Conservation (phyloP, 495 filamentous ascomycete species). For the Xylaria scruposa region DNA sequence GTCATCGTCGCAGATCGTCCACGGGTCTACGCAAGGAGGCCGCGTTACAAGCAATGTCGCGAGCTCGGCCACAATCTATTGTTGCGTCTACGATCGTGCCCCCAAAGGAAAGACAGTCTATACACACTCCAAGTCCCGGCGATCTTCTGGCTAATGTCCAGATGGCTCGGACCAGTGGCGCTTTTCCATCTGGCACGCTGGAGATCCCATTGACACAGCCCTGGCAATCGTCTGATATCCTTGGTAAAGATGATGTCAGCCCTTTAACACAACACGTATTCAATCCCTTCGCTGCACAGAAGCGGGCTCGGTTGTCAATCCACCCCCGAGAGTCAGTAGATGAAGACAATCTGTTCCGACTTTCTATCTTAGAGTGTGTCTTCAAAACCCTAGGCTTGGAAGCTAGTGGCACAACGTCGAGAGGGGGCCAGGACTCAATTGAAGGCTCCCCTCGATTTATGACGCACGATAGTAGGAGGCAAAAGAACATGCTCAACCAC, state of each 20-base stretch:
- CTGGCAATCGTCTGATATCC: slow-evolving; percentile 38
- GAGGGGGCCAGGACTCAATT: slow-evolving; percentile 68
- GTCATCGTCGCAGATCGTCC: slow-evolving; percentile 72
- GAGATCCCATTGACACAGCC: slow-evolving; percentile 48
- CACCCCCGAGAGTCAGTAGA: slow-evolving; percentile 78
- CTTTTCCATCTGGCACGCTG: slow-evolving; percentile 38
- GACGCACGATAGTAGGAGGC: slow-evolving; percentile 82
- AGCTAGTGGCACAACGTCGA: slow-evolving; percentile 66
- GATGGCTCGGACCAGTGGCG: slow-evolving; percentile 64
- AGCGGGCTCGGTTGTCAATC: slow-evolving; percentile 58
- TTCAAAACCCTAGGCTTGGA: slow-evolving; percentile 92
- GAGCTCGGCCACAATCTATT: slow-evolving; percentile 44
- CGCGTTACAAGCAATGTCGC: slow-evolving; percentile 68
- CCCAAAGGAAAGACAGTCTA: slow-evolving; percentile 43
- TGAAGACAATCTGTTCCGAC: slow-evolving; percentile 86
- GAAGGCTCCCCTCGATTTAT: slow-evolving; percentile 85
- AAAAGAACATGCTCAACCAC: slow-evolving; percentile 78
- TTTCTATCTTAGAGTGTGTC: slow-evolving; percentile 92
- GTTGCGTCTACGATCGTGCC: slow-evolving; percentile 39
- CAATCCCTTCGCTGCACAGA: slow-evolving; percentile 63
- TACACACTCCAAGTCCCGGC: slow-evolving; percentile 66
- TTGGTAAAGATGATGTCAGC: slow-evolving; percentile 44
- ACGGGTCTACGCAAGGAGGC: slow-evolving; percentile 82
- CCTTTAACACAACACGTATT: slow-evolving; percentile 67
- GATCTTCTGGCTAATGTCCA: slow-evolving; percentile 85